Conservation (phyloP, 352 stramenopile genomes). For the Phytopythium boreale region DNA sequence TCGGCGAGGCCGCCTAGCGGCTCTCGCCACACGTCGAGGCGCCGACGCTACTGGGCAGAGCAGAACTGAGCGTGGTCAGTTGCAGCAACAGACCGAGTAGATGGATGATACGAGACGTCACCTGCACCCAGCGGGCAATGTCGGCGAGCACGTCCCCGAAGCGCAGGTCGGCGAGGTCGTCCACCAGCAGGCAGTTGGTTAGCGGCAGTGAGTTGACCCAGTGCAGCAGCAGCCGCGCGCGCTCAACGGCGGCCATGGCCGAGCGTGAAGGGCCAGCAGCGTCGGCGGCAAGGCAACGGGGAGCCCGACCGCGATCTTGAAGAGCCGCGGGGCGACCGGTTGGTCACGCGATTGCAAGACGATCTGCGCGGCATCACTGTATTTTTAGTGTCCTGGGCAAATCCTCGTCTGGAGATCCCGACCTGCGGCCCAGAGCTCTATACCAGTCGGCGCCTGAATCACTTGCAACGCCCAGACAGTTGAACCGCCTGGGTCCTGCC, state of each 20-base stretch:
- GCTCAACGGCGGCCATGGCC: constrained; percentile 3
- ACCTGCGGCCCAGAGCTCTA: no score
- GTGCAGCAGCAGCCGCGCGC: constrained; percentile 49
- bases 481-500: no score
- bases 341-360: neutral
- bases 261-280: neutral
- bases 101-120: neutral
- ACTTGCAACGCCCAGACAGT: no score
- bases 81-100: no score
- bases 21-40: neutral
- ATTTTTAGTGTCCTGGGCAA: no score
- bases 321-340: constrained; percentile 1
- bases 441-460: neutral
- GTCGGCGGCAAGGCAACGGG: no score
- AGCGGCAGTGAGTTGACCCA: constrained; percentile 75
- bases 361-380: neutral
- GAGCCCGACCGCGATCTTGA: no score
- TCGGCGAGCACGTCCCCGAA: constrained; percentile 54
- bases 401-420: no score
- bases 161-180: constrained; percentile 47
- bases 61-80: neutral
- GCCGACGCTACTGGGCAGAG: neutral
- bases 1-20: neutral
- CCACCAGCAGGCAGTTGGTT: constrained; percentile 55
- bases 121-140: constrained; percentile 40